Conservation (phyloP, 306 rosid species). For the Cicer chorassanicum region DNA sequence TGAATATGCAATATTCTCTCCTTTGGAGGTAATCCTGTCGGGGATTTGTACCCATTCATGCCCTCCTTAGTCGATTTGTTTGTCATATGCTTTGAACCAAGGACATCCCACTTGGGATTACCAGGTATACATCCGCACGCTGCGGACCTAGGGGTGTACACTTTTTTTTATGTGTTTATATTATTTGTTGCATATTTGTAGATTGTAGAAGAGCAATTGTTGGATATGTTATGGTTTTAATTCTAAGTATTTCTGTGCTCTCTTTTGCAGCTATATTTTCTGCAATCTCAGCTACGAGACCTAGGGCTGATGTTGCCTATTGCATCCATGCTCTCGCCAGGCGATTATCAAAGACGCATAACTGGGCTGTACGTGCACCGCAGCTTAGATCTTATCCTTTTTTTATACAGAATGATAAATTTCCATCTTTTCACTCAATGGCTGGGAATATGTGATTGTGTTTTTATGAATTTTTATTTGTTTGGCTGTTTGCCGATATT, state of each 20-base stretch:
- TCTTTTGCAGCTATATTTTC: slow-evolving; percentile 81
- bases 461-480: slow-evolving; percentile 31
- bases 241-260: slow-evolving; percentile 41
- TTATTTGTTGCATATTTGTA: slow-evolving; percentile 1
- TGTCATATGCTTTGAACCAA: background rate
- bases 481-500: slow-evolving; percentile 22
- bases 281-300: slow-evolving; percentile 97
- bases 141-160: background rate
- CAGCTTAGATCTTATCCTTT: slow-evolving; percentile 32
- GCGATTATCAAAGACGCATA: slow-evolving; percentile 91
- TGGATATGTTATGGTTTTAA: slow-evolving; percentile 30
- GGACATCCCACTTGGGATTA: background rate
- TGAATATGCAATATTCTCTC: background rate
- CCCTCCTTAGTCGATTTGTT: background rate
- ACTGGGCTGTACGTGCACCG: slow-evolving; percentile 87
- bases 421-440: slow-evolving; percentile 26
- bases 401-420: slow-evolving; percentile 4
- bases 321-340: slow-evolving; percentile 97
- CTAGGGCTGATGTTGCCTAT: slow-evolving; percentile 98
- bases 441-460: slow-evolving; percentile 31
- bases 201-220: slow-evolving; percentile 41
- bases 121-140: background rate
- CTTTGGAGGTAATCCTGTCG: background rate
- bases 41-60: background rate
- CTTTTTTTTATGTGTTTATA: slow-evolving; percentile 21